Percentiles rank a stretch among this genome's conserved stretches.
Evolutionary conservation across 768 basidiomycete genomes (phyloP).

Genomic region (Tylopilus intermedius): DNA sequence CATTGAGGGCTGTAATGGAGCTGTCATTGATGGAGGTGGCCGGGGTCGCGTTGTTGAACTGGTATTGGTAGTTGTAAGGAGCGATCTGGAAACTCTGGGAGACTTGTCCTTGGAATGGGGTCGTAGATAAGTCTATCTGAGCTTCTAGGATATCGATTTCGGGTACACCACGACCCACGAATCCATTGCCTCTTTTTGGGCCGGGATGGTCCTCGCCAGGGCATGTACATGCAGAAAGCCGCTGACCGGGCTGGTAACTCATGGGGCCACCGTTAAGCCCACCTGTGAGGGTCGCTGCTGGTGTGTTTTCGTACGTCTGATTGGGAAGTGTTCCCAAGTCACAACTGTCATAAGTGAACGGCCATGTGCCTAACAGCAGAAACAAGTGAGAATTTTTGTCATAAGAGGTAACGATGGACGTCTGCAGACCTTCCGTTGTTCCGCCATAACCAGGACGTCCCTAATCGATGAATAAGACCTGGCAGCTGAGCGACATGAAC

Average conservation of each 20-base stretch:
- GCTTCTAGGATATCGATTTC: conserved; percentile 94
- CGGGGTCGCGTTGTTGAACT: conserved; percentile 50
- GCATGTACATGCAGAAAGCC: conserved; percentile 85
- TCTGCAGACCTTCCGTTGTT: conserved; percentile 63
- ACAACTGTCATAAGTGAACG: conserved; percentile 80
- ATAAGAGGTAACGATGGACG: neutral
- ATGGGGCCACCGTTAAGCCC: conserved; percentile 47
- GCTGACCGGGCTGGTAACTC: conserved; percentile 83
- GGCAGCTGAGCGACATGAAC: neutral
- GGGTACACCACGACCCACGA: conserved; percentile 69
- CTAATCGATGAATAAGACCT: conserved; percentile 37
- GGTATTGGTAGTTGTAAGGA: conserved; percentile 69
- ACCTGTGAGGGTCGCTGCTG: conserved; percentile 54
- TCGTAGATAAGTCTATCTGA: conserved; percentile 50
- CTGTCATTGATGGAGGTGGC: conserved; percentile 51
- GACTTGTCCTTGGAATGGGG: conserved; percentile 54
- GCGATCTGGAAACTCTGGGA: conserved; percentile 81
- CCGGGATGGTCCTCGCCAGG: conserved; percentile 84
- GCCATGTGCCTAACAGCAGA: conserved; percentile 47
- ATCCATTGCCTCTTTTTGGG: conserved; percentile 43
- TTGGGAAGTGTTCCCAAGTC: conserved; percentile 84
- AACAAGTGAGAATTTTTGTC: neutral
- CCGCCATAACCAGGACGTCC: conserved; percentile 87
- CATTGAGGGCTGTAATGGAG: conserved; percentile 51
- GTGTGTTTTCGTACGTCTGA: conserved; percentile 64